Evolutionary conservation across 1,284 basidiomycete genomes (phyloP).

Genomic region (Mrakiaceae sp.): DNA sequence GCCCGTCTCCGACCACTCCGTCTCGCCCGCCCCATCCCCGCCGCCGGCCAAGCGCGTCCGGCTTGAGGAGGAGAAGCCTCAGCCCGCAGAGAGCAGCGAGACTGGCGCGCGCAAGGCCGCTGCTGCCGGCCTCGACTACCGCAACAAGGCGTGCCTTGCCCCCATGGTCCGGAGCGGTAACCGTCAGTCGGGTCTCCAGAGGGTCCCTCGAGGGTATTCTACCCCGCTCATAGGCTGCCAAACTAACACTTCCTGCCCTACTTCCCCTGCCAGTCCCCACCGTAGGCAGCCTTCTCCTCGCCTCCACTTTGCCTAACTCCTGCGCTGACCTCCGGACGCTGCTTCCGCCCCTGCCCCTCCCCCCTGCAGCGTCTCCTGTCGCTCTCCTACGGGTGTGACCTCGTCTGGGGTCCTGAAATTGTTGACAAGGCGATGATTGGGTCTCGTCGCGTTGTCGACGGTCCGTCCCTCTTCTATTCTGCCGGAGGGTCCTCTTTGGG

Average conservation of each 20-base stretch:
- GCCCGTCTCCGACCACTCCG: not conserved
- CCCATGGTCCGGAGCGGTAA: conserved; percentile 92
- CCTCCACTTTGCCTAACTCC: no score
- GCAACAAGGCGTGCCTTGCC: conserved; percentile 74
- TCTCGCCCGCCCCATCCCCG: not conserved
- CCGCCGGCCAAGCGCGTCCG: conserved; percentile 18
- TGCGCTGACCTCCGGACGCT: not conserved
- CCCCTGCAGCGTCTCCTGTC: conserved; percentile 23
- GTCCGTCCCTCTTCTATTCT: conserved; percentile 37
- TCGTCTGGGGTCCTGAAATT: conserved; percentile 96
- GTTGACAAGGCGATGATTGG: conserved; percentile 95
- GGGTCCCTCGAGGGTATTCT: conserved; percentile 19
- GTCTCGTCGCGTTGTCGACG: conserved; percentile 66
- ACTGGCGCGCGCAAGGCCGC: not conserved
- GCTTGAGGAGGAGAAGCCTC: not conserved
- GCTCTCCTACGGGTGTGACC: conserved; percentile 73
- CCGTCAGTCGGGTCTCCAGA: conserved; percentile 42
- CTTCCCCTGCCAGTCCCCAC: not conserved
- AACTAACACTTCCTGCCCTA: not conserved
- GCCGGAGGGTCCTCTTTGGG: not conserved
- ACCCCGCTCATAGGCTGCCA: not conserved
- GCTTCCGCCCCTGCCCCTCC: not conserved
- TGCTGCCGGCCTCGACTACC: conserved; percentile 34
- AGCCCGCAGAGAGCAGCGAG: not conserved
- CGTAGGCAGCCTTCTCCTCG: no score